Conservation (phyloP, 2,329 filamentous ascomycete genomes). For the Cadophora malorum region DNA sequence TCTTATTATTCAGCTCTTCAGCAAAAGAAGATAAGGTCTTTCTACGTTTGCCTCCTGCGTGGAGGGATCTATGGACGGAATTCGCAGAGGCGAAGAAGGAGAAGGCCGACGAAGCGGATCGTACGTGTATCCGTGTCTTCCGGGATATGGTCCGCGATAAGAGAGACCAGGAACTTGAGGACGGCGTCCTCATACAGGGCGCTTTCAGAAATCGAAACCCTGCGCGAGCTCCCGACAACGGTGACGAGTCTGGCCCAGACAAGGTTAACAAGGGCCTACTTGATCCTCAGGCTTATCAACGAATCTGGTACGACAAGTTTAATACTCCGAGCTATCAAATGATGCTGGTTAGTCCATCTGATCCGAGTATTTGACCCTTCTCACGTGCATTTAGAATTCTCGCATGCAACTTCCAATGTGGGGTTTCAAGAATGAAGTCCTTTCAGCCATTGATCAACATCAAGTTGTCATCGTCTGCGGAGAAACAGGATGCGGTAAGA, state of each 20-base stretch:
- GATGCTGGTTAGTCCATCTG: constrained; percentile 68
- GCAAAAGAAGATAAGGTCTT: constrained; percentile 86
- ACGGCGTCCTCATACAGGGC: constrained; percentile 77
- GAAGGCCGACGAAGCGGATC: constrained; percentile 73
- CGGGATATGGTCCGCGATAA: constrained; percentile 73
- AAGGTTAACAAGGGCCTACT: constrained; percentile 43
- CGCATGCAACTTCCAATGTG: constrained; percentile 90
- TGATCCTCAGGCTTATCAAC: constrained; percentile 54
- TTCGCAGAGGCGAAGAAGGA: constrained; percentile 74
- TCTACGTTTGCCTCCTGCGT: constrained; percentile 76
- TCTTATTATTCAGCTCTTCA: constrained; percentile 78
- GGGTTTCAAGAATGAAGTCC: constrained; percentile 78
- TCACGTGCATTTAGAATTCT: constrained; percentile 50
- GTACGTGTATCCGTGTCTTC: constrained; percentile 69
- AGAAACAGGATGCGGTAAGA: constrained; percentile 97
- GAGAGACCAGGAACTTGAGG: constrained; percentile 71
- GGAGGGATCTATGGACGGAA: constrained; percentile 87
- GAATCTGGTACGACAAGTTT: constrained; percentile 65
- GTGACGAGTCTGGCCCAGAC: constrained; percentile 52
- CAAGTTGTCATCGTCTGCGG: constrained; percentile 94
- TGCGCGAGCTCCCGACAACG: constrained; percentile 54
- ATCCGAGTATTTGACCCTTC: constrained; percentile 38
- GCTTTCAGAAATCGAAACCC: constrained; percentile 71
- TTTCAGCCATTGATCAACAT: constrained; percentile 77
- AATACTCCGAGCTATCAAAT: constrained; percentile 68